Evolutionary conservation across 495 filamentous ascomycete species (phyloP).

Genomic region (Aspergillus nidulans): DNA sequence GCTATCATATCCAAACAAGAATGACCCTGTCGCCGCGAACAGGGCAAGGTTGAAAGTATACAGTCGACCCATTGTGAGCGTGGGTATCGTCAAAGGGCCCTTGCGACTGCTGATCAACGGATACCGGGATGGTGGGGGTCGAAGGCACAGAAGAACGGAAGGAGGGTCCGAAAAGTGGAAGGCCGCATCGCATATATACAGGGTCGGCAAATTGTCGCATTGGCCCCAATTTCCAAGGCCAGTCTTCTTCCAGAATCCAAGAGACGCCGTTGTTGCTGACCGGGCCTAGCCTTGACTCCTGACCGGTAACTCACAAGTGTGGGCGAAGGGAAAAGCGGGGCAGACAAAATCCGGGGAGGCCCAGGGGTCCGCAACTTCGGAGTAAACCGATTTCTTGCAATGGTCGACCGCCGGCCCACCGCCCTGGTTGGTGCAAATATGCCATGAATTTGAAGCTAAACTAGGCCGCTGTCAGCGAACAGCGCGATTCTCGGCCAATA

Average conservation of each 20-base stretch:
- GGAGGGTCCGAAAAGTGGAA: not conserved
- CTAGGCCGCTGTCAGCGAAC: not conserved
- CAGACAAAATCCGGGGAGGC: conserved; percentile 18
- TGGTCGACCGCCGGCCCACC: not conserved
- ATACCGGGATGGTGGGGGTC: not conserved
- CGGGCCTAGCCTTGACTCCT: not conserved
- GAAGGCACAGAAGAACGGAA: not conserved
- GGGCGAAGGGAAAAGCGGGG: conserved; percentile 11
- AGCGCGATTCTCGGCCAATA: too few relatives aligned
- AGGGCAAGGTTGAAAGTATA: conserved; percentile 41
- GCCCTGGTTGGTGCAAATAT: conserved; percentile 11
- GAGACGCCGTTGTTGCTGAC: not conserved
- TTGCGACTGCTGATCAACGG: not conserved
- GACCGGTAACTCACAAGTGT: too few relatives aligned
- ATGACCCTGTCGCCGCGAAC: conserved; percentile 45
- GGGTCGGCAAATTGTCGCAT: not conserved
- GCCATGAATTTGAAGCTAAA: not conserved
- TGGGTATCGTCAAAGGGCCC: not conserved
- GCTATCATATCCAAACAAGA: conserved; percentile 53
- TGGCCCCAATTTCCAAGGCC: conserved; percentile 7
- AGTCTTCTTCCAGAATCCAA: not conserved
- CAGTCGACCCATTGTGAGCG: conserved; percentile 36
- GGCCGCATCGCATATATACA: conserved; percentile 16
- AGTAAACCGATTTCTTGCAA: not conserved
- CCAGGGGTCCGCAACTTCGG: not conserved